Evolutionary conservation across 805 yeast species (phyloP).

Genomic region (Saccharomycopsis guyanensis): DNA sequence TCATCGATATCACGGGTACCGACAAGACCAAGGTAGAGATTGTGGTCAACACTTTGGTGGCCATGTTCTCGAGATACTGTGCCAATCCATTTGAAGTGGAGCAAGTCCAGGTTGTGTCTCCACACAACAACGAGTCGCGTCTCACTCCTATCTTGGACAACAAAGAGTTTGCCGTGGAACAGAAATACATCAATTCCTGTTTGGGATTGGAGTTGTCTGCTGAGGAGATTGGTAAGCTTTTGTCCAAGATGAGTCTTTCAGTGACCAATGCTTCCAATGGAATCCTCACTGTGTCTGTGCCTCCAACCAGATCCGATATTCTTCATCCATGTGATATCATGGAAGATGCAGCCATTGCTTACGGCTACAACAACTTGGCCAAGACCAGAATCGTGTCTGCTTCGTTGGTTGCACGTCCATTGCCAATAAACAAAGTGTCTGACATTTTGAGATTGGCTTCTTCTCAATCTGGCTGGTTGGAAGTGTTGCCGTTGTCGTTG

Average conservation of each 20-base stretch:
- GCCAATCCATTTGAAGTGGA: slow-evolving; percentile 77
- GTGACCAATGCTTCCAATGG: slow-evolving; percentile 44
- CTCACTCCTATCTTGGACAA: slow-evolving; percentile 65
- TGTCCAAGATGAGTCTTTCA: slow-evolving; percentile 72
- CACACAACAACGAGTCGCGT: slow-evolving; percentile 71
- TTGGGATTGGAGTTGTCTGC: slow-evolving; percentile 73
- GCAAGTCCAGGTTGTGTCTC: slow-evolving; percentile 79
- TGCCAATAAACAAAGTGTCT: slow-evolving; percentile 83
- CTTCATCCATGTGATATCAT: slow-evolving; percentile 95
- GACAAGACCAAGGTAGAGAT: slow-evolving; percentile 91
- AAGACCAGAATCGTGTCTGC: slow-evolving; percentile 73
- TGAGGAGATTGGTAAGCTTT: slow-evolving; percentile 57
- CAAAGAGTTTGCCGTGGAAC: slow-evolving; percentile 66
- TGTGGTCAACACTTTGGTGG: slow-evolving; percentile 85
- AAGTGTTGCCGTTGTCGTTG: slow-evolving; percentile 90
- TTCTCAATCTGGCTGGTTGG: slow-evolving; percentile 93
- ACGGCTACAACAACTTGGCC: slow-evolving; percentile 84
- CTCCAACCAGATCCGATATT: slow-evolving; percentile 93
- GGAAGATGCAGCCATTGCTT: slow-evolving; percentile 97
- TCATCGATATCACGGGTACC: slow-evolving; percentile 91
- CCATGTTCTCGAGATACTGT: slow-evolving; percentile 92
- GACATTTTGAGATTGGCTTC: slow-evolving; percentile 88
- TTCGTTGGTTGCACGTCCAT: slow-evolving; percentile 76
- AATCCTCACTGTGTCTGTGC: slow-evolving; percentile 61
- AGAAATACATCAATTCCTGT: slow-evolving; percentile 83